A percentile compares a stretch with the other conserved stretches of the same genome.
phyloP scores from a whole-genome alignment of 768 basidiomycete genomes.

The Suillus plorans region DNA sequence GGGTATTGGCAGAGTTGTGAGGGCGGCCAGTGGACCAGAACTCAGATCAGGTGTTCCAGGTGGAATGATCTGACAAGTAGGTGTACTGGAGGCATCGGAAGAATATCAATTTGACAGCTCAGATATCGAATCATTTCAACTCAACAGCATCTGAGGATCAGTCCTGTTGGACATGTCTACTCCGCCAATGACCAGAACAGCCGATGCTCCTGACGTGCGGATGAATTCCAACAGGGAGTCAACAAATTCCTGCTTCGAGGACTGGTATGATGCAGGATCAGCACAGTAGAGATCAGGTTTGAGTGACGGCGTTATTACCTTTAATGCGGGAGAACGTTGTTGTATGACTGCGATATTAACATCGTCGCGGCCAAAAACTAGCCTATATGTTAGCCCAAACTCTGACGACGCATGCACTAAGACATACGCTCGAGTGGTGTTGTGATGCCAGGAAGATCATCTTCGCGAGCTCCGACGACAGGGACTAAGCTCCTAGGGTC shows the following conservation, averaged over 20 bases:
- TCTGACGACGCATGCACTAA: conserved; percentile 5
- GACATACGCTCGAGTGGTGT: conserved; percentile 74
- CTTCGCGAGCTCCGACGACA: conserved; percentile 71
- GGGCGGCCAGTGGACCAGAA: conserved; percentile 41
- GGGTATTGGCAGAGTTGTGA: conserved; percentile 51
- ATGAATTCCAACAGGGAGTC: conserved; percentile 58
- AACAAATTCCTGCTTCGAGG: conserved; percentile 68
- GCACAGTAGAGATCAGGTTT: neutral
- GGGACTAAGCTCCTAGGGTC: conserved; percentile 66
- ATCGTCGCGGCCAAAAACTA: conserved; percentile 64
- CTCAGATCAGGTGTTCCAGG: conserved; percentile 43
- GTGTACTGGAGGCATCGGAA: conserved; percentile 43
- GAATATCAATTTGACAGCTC: neutral
- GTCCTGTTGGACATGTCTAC: conserved; percentile 74
- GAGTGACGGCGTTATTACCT: conserved; percentile 41
- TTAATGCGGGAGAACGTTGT: conserved; percentile 77
- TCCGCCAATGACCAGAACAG: conserved; percentile 67
- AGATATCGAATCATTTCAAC: conserved; percentile 20
- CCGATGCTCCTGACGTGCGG: conserved; percentile 43
- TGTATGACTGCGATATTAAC: conserved; percentile 62
- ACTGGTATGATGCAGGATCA: conserved; percentile 36
- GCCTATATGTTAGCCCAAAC: conserved; percentile 3
- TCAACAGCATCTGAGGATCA: conserved; percentile 75
- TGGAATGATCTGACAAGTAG: conserved; percentile 60
- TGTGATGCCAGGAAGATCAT: conserved; percentile 58